phyloP scores from a whole-genome alignment of 2,329 filamentous ascomycete genomes.

The Gnomoniopsis smithogilvyi region DNA sequence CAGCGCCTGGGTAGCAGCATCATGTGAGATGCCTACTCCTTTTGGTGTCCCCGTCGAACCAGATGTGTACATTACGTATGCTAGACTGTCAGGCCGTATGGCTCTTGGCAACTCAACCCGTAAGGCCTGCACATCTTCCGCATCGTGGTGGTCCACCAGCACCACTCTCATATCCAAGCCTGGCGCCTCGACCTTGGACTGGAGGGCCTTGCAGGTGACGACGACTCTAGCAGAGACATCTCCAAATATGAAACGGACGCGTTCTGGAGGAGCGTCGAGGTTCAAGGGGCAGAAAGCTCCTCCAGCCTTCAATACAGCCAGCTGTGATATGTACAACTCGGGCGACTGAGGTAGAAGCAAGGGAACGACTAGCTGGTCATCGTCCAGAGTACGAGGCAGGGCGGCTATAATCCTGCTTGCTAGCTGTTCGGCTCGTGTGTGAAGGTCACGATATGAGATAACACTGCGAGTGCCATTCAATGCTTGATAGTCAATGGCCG shows the following conservation, averaged over 20 bases:
- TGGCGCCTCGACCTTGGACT: conserved; percentile 34
- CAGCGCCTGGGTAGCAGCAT: conserved; percentile 75
- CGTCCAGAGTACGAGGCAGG: not conserved
- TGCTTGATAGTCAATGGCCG: conserved; percentile 64
- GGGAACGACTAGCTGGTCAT: conserved; percentile 58
- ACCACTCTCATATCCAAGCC: conserved; percentile 31
- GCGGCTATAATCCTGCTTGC: conserved; percentile 9
- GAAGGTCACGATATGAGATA: conserved; percentile 62
- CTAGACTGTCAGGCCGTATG: conserved; percentile 45
- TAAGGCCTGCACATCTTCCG: not conserved
- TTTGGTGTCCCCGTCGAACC: conserved; percentile 88
- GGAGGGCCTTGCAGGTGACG: conserved; percentile 56
- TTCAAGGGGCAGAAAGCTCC: conserved; percentile 84
- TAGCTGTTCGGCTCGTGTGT: conserved; percentile 30
- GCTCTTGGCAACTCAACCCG: not conserved
- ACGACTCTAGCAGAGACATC: conserved; percentile 71
- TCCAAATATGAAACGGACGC: conserved; percentile 75
- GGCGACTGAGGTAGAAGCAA: conserved; percentile 75
- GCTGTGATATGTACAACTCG: conserved; percentile 71
- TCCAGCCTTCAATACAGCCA: conserved; percentile 78
- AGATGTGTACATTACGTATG: conserved; percentile 93
- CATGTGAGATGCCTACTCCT: conserved; percentile 79
- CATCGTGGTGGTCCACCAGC: conserved; percentile 28
- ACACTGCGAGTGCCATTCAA: conserved; percentile 40
- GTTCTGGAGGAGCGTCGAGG: conserved; percentile 71